Evolutionary conservation across 225 moss, liverwort and hornwort genomes (phyloP), one percentile per base, ranked within the genome.

Genomic region (Physcomitrellopsis africana): DNA sequence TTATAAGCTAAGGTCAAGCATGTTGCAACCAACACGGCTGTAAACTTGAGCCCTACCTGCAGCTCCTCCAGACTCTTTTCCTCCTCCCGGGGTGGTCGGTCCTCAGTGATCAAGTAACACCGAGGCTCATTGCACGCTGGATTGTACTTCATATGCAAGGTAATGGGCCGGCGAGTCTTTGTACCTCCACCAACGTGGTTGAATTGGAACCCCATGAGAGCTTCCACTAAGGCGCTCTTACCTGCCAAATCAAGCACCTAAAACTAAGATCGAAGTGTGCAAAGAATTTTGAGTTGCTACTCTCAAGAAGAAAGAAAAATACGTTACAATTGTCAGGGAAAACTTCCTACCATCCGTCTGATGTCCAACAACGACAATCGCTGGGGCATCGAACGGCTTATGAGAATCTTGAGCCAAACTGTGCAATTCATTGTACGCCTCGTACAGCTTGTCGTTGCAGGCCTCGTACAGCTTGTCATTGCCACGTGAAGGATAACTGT

Each of bases 101-200:
- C 97, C 43, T 99, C 97, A 2, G 91, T 84, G 55, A 94, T 69
- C 69, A 99, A 77, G 68, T 80, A 94, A 73, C 97, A 99, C 67
- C 87, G 84, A 57, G 97, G 97, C 70, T 99, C 97, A 17, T 68
- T 66, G 73, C 94, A 99, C 68, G 80, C 80, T 32, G 89, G 86
- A 70, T 92, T 94, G 79, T 94, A 99, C 73, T 93, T 99, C 97
- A 99, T 99, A 48, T 99, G 97, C 57, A 99, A 77, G 58, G 97
- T 99, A 76, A 99, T 99, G 3, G 97, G 97, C 67, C 97, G 85
- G 54, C 97, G 93, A 32, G 97, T 99, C 82, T 99, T 99, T 20
- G 97, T 99, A 45, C 97, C 97, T 58, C 97, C 97, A 56, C 97
- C 97, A 37, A 99, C 97, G 56, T 99, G 97, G 75, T 99, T 99